phyloP scores from a whole-genome alignment of 1,139 yeast species.

The Waltiozyma sp. region DNA sequence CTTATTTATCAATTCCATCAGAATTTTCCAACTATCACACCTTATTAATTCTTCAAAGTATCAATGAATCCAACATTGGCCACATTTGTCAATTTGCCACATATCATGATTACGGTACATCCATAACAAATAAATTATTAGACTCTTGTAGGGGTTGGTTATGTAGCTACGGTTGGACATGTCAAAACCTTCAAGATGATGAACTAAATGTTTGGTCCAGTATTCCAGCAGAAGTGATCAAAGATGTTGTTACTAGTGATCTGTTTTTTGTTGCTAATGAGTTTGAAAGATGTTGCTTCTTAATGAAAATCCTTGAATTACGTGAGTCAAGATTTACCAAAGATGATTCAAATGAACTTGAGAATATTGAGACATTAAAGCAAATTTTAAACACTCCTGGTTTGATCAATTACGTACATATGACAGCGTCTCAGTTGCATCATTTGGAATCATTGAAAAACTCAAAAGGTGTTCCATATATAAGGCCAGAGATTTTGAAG shows the following conservation, averaged over 20 bases:
- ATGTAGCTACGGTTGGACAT: not conserved
- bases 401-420: constrained; percentile 19
- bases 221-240: constrained; percentile 31
- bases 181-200: not conserved
- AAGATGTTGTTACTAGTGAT: constrained; percentile 34
- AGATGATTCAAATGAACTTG: constrained; percentile 5
- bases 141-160: not conserved
- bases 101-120: not conserved
- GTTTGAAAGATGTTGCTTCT: constrained; percentile 39
- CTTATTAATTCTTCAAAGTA: not conserved
- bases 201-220: constrained; percentile 28
- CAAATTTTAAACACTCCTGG: not conserved
- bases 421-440: constrained; percentile 34
- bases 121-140: not conserved
- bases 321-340: constrained; percentile 8
- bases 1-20: not conserved
- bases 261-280: constrained; percentile 41
- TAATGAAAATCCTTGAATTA: constrained; percentile 29
- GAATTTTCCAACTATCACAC: not conserved
- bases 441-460: constrained; percentile 30
- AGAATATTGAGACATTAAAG: constrained; percentile 7
- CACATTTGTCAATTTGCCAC: not conserved
- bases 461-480: constrained; percentile 23
- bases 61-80: not conserved
- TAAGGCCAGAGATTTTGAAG: constrained; percentile 27